These are phyloP conservation scores for Amanita polypyramis DNA, from an alignment of 768 basidiomycete genomes.

Conservation along the genomic window DNA sequence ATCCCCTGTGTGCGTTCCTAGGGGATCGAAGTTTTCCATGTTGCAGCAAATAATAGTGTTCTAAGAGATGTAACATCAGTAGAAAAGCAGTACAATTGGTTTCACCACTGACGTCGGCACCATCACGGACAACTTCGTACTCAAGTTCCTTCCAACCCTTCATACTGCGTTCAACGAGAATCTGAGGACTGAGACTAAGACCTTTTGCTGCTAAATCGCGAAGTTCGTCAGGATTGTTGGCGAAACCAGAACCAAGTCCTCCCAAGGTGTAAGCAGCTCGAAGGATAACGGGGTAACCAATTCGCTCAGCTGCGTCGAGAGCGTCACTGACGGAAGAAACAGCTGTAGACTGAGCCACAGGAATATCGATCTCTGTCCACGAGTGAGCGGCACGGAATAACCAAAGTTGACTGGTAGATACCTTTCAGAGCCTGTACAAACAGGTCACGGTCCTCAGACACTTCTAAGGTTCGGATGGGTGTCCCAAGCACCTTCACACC, in stretches of 20 bases:
- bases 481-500: conserved; percentile 93
- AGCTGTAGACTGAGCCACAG: conserved; percentile 90
- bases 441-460: conserved; percentile 94
- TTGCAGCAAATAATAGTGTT: conserved; percentile 99
- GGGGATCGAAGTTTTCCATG: conserved; percentile 99
- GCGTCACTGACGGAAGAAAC: conserved; percentile 95
- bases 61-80: conserved; percentile 26
- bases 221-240: conserved; percentile 88
- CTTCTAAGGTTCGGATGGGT: conserved; percentile 87
- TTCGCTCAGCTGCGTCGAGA: conserved; percentile 78
- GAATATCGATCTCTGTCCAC: conserved; percentile 83
- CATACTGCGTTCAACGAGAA: conserved; percentile 95
- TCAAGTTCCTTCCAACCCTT: conserved; percentile 99
- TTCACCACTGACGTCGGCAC: conserved; percentile 68
- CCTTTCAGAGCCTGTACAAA: conserved; percentile 96
- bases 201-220: conserved; percentile 90
- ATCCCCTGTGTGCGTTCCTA: conserved; percentile 98
- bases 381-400: conserved; percentile 4
- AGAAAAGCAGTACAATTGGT: conserved; percentile 1
- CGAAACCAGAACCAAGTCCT: conserved; percentile 97
- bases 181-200: conserved; percentile 86
- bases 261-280: conserved; percentile 96
- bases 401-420: conserved; percentile 22
- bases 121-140: conserved; percentile 98
- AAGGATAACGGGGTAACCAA: conserved; percentile 96